Percentiles rank a stretch among this genome's conserved stretches.
These are phyloP conservation scores for Solanum aculeatissimum DNA, from an alignment of 305 asterid genomes.

Conservation along the genomic window DNA sequence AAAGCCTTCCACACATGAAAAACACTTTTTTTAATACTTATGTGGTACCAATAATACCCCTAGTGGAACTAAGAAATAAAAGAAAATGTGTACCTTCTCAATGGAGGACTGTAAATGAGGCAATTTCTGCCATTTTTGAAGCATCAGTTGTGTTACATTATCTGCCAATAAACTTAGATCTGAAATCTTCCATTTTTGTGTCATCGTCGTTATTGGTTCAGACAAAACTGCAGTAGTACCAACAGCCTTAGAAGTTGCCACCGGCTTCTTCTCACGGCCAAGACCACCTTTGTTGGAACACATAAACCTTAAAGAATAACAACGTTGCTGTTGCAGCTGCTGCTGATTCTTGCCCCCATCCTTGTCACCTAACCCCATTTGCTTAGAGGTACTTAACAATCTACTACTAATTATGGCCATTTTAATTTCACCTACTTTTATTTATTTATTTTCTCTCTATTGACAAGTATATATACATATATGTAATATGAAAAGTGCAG, in stretches of 20 bases:
- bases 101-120: constrained; percentile 29
- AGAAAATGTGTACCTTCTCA: constrained; percentile 41
- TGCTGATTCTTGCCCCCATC: background rate
- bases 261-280: constrained; percentile 8
- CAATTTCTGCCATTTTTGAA: constrained; percentile 25
- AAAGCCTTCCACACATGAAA: too few species aligned
- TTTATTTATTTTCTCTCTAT: background rate
- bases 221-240: background rate
- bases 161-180: constrained; percentile 20
- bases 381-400: constrained; percentile 26
- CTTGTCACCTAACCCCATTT: background rate
- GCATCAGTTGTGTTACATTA: constrained; percentile 8
- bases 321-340: background rate
- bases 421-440: background rate
- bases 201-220: constrained; percentile 12
- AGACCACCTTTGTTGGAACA: constrained; percentile 11
- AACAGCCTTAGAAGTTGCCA: constrained; percentile 17
- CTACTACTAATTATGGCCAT: constrained; percentile 34
- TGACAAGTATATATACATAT: constrained; percentile 1
- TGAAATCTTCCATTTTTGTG: constrained; percentile 6
- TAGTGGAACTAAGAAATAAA: background rate
- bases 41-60: too few species aligned
- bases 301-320: background rate
- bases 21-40: too few species aligned
- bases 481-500: constrained; percentile 4